Conservation (phyloP, 2,329 filamentous ascomycete genomes). For the Dactylellina haptotyla region DNA sequence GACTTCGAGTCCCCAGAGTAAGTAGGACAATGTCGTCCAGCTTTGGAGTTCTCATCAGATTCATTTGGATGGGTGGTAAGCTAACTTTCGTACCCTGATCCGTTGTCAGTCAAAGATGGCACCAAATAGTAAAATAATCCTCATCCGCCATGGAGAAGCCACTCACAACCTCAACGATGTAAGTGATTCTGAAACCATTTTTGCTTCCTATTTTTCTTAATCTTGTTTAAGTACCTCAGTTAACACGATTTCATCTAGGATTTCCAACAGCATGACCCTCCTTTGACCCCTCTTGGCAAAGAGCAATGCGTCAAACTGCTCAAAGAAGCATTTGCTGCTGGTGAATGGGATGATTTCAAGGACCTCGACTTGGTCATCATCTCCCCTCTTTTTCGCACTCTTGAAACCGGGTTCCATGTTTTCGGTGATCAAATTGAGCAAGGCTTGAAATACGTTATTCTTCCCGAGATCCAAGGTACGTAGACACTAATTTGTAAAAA, state of each 20-base stretch:
- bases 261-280: slow-evolving; percentile 48
- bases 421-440: slow-evolving; percentile 33
- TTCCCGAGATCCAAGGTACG: slow-evolving; percentile 46
- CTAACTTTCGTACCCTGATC: neutral
- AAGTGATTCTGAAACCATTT: neutral
- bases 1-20: neutral
- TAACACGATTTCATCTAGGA: slow-evolving; percentile 14
- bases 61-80: too few species aligned
- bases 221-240: neutral
- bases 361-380: slow-evolving; percentile 32
- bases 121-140: slow-evolving; percentile 39
- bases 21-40: neutral
- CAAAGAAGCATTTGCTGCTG: slow-evolving; percentile 35
- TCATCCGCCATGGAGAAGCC: slow-evolving; percentile 51
- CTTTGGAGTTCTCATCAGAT: neutral
- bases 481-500: neutral
- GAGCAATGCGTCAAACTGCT: slow-evolving; percentile 39
- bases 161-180: slow-evolving; percentile 48
- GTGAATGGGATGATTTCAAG: slow-evolving; percentile 47
- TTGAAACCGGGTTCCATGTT: slow-evolving; percentile 34
- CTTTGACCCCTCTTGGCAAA: slow-evolving; percentile 36
- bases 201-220: neutral
- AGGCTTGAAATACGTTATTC: slow-evolving; percentile 17
- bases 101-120: too few species aligned
- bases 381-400: slow-evolving; percentile 44